Percentiles rank a stretch among this genome's conserved stretches.
These are phyloP conservation scores for Aspergillus panamensis DNA, from an alignment of 495 filamentous ascomycete genomes.

Conservation along the genomic window DNA sequence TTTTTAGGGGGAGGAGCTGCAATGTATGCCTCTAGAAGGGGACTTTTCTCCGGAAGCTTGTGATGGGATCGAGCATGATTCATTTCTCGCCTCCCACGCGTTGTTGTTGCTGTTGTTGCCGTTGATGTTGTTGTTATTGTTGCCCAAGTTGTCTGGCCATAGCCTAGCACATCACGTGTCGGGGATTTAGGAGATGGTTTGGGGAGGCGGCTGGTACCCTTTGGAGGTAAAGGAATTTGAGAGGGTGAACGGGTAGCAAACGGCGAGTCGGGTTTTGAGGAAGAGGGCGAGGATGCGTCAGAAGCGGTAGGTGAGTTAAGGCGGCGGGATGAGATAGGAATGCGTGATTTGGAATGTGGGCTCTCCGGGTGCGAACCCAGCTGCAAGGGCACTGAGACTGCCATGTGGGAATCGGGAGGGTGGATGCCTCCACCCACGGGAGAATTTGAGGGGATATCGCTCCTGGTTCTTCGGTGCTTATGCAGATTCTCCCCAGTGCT, in stretches of 20 bases:
- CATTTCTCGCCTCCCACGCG: conserved; percentile 35
- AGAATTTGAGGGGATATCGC: conserved; percentile 38
- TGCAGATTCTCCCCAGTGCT: conserved; percentile 28
- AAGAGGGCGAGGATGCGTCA: conserved; percentile 41
- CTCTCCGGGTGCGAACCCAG: conserved; percentile 31
- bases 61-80: conserved; percentile 34
- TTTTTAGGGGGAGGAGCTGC: conserved; percentile 57
- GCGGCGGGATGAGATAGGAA: conserved; percentile 53
- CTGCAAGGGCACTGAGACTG: conserved; percentile 37
- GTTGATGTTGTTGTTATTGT: conserved; percentile 1
- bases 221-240: conserved; percentile 39
- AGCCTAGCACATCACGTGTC: conserved; percentile 29
- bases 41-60: conserved; percentile 40
- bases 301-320: conserved; percentile 46
- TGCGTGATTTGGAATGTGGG: conserved; percentile 54
- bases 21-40: conserved; percentile 63
- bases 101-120: conserved; percentile 13
- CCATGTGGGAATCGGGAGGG: conserved; percentile 37
- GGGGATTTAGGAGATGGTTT: conserved; percentile 36
- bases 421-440: conserved; percentile 26
- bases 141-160: conserved; percentile 33
- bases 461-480: conserved; percentile 47
- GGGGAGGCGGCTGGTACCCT: conserved; percentile 44
- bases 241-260: conserved; percentile 33
- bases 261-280: conserved; percentile 44